Conservation (phyloP, 2,329 filamentous ascomycete genomes). For the Colletotrichum noveboracense region DNA sequence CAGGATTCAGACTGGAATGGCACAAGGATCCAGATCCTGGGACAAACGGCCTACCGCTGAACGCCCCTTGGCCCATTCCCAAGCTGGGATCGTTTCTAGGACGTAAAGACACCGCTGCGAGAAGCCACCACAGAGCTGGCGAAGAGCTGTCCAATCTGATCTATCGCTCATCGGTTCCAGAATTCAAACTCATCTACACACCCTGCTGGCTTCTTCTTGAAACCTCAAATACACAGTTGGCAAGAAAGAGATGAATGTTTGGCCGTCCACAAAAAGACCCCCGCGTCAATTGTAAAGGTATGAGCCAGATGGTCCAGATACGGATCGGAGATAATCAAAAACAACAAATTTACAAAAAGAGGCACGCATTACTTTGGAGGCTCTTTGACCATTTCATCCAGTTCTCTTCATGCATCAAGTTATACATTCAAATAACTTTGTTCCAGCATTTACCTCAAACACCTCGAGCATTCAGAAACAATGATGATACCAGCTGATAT, state of each 20-base stretch:
- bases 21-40: too few relatives aligned
- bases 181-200: too few relatives aligned
- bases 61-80: too few relatives aligned
- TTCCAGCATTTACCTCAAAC: not conserved
- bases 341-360: not conserved
- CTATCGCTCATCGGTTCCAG: too few relatives aligned
- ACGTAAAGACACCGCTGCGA: too few relatives aligned
- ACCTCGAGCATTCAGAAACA: not conserved
- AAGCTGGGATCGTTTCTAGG: too few relatives aligned
- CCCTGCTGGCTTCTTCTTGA: not conserved
- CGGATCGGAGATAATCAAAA: not conserved
- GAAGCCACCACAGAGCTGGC: too few relatives aligned
- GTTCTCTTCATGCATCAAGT: not conserved
- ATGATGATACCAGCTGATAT: fast-evolving
- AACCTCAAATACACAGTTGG: not conserved
- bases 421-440: fast-evolving
- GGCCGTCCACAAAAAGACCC: not conserved
- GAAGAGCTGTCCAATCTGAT: too few relatives aligned
- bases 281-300: not conserved
- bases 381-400: fast-evolving
- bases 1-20: not conserved
- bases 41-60: too few relatives aligned
- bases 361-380: not conserved
- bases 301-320: not conserved
- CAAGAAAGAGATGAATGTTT: not conserved